Conservation (phyloP, 2,329 filamentous ascomycete genomes). For the Cercospora janseana region DNA sequence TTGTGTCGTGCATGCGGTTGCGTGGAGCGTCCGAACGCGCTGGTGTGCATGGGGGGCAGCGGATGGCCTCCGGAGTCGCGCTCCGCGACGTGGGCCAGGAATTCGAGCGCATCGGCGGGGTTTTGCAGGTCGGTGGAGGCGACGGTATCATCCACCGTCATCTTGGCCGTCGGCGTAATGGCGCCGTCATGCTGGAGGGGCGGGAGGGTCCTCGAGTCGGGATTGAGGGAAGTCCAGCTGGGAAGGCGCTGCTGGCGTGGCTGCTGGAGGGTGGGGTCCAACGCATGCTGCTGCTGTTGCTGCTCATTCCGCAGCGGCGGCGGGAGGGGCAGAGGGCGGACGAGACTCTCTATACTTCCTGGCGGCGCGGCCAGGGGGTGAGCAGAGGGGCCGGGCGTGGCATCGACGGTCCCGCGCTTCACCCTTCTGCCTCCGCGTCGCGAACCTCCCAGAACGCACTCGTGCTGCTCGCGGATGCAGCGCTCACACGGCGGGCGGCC, state of each 20-base stretch:
- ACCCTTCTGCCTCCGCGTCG: slow-evolving; percentile 35
- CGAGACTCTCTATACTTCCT: slow-evolving; percentile 23
- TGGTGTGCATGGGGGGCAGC: slow-evolving; percentile 33
- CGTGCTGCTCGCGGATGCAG: slow-evolving; percentile 38
- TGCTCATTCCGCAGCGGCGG: slow-evolving; percentile 20
- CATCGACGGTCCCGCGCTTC: slow-evolving; percentile 28
- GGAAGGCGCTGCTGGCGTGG: slow-evolving; percentile 23
- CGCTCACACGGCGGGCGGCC: slow-evolving; percentile 36
- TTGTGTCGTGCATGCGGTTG: slow-evolving; percentile 12
- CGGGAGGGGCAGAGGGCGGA: slow-evolving; percentile 18
- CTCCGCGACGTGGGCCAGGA: slow-evolving; percentile 37
- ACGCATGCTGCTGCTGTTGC: slow-evolving; percentile 15
- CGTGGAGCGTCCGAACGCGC: slow-evolving; percentile 26
- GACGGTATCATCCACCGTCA: slow-evolving; percentile 36
- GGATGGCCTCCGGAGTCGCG: slow-evolving; percentile 32
- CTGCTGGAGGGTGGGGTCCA: slow-evolving; percentile 14
- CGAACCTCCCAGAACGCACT: slow-evolving; percentile 37
- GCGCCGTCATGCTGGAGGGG: slow-evolving; percentile 29
- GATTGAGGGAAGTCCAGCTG: slow-evolving; percentile 28
- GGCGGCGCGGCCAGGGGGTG: slow-evolving; percentile 1
- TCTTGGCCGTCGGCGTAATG: slow-evolving; percentile 29
- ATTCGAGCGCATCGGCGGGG: slow-evolving; percentile 37
- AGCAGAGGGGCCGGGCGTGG: slow-evolving; percentile 6
- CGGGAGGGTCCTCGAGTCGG: slow-evolving; percentile 31
- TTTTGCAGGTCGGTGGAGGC: slow-evolving; percentile 37